Conservation (phyloP, 306 rosid genomes). For the Acacia crassicarpa region DNA sequence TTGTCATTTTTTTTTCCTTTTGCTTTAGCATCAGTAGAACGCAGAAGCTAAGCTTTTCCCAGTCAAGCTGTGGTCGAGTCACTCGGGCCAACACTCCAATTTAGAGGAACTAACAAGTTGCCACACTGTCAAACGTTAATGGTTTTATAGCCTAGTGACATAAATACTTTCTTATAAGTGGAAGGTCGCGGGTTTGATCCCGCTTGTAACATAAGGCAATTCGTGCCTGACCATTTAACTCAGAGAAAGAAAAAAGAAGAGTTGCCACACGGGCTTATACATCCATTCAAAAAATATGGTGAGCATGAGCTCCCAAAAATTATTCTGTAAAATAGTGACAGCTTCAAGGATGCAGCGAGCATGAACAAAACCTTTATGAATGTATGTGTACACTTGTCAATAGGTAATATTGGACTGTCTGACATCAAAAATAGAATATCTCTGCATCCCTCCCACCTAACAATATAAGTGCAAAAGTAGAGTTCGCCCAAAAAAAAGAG, state of each 20-base stretch:
- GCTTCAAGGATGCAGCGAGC: not conserved
- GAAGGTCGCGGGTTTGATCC: no score
- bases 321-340: not conserved
- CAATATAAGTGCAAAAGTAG: not conserved
- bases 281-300: not conserved
- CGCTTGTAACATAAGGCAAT: no score
- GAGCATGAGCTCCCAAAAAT: not conserved
- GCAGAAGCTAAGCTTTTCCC: not conserved
- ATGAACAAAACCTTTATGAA: conserved; percentile 6
- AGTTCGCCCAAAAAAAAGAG: no score
- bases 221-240: no score
- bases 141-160: no score
- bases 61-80: not conserved
- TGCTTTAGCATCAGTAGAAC: not conserved
- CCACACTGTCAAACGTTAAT: not conserved
- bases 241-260: no score
- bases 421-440: not conserved
- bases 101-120: not conserved
- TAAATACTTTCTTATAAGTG: no score
- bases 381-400: conserved; percentile 2
- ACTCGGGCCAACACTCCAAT: not conserved
- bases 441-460: conserved; percentile 24
- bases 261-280: not conserved
- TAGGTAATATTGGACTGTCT: not conserved
- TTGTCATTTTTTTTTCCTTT: not conserved